Percentiles rank a stretch among this genome's conserved stretches.
These are phyloP conservation scores for Cutaneotrichosporon sp. DNA, from an alignment of 1,284 basidiomycete species.

Conservation along the genomic window DNA sequence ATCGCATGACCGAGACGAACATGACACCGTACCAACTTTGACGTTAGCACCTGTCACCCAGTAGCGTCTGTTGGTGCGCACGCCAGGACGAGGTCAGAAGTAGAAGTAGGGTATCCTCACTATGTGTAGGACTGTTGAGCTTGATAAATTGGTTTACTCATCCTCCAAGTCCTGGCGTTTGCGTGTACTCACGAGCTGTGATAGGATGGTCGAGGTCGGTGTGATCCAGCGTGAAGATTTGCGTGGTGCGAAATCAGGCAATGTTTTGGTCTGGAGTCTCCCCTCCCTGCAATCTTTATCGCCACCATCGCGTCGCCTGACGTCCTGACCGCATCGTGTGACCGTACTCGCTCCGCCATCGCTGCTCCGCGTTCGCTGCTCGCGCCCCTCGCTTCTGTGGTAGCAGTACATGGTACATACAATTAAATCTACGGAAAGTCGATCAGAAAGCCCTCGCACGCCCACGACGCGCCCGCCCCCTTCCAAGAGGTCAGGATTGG, in stretches of 20 bases:
- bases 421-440: slow-evolving; percentile 21
- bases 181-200: neutral
- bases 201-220: neutral
- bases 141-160: neutral
- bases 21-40: no score
- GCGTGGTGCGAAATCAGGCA: no score
- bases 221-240: neutral
- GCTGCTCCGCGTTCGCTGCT: neutral
- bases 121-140: slow-evolving; percentile 2
- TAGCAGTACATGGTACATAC: neutral
- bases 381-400: neutral
- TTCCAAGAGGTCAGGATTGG: slow-evolving; percentile 24
- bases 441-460: slow-evolving; percentile 48
- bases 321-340: no score
- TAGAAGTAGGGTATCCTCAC: slow-evolving; percentile 3
- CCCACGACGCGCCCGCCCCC: slow-evolving; percentile 32
- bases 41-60: no score
- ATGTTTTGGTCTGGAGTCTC: no score
- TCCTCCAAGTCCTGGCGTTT: neutral
- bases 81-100: neutral
- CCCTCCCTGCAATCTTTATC: no score
- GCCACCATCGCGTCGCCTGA: no score
- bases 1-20: no score
- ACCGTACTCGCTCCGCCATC: neutral
- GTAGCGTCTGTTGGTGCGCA: no score